phyloP scores from a whole-genome alignment of 345 rosid genomes.

The Alliaria petiolata region DNA sequence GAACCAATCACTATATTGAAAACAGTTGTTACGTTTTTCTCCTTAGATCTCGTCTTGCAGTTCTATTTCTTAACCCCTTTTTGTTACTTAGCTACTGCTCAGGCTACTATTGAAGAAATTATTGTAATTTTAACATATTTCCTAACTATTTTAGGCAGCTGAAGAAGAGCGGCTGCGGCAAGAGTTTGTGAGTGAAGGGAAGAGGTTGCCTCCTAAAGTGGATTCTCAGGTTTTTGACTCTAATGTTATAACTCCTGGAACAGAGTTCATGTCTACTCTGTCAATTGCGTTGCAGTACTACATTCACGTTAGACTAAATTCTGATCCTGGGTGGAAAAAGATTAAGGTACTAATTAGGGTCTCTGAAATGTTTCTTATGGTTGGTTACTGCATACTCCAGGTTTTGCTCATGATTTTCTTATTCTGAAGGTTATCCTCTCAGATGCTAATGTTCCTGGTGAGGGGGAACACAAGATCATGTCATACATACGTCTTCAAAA shows the following conservation, averaged over 20 bases:
- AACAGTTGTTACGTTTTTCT: neutral
- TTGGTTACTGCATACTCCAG: neutral
- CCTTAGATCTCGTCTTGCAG: neutral
- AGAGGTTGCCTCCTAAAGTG: slow-evolving; percentile 70
- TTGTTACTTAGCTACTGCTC: neutral
- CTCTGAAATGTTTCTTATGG: neutral
- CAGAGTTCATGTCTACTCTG: slow-evolving; percentile 81
- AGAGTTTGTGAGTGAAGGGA: slow-evolving; percentile 88
- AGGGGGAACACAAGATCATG: slow-evolving; percentile 97
- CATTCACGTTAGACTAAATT: slow-evolving; percentile 70
- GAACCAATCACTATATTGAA: neutral
- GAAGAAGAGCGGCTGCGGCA: slow-evolving; percentile 75
- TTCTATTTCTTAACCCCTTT: neutral
- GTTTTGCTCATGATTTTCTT: slow-evolving; percentile 21
- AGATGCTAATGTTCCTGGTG: slow-evolving; percentile 99
- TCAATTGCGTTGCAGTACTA: slow-evolving; percentile 86
- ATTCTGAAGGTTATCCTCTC: slow-evolving; percentile 86
- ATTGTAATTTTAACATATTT: neutral
- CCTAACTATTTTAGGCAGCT: slow-evolving; percentile 54
- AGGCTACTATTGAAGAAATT: neutral
- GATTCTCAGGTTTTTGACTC: slow-evolving; percentile 71
- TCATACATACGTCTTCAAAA: slow-evolving; percentile 87
- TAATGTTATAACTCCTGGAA: slow-evolving; percentile 96
- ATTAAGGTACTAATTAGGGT: slow-evolving; percentile 52
- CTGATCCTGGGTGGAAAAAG: slow-evolving; percentile 96